phyloP scores from a whole-genome alignment of 768 basidiomycete genomes.

The Basidioascus undulatus region DNA sequence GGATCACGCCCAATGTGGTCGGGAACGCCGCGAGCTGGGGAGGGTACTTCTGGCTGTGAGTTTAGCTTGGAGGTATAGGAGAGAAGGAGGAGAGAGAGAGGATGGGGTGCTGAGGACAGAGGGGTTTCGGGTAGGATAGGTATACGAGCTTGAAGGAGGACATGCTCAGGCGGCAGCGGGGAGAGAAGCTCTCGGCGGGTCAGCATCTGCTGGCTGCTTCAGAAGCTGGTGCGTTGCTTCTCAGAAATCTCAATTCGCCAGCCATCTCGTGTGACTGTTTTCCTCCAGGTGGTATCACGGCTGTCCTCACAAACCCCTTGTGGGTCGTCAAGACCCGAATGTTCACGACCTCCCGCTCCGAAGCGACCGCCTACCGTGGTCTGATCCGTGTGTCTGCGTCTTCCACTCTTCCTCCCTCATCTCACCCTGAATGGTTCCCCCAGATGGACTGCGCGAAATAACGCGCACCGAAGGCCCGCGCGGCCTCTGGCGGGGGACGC shows the following conservation, averaged over 20 bases:
- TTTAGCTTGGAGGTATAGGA: too few species aligned
- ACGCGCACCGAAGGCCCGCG: constrained; percentile 43
- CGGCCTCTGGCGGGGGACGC: constrained; percentile 70
- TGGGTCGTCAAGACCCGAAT: constrained; percentile 96
- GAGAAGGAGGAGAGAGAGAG: too few species aligned
- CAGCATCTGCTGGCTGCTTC: constrained; percentile 74
- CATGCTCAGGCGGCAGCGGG: constrained; percentile 26
- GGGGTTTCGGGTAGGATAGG: too few species aligned
- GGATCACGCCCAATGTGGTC: constrained; percentile 67
- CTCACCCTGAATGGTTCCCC: not conserved
- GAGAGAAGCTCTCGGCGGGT: constrained; percentile 41
- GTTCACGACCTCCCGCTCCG: constrained; percentile 53
- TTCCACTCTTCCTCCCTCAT: constrained; percentile 3
- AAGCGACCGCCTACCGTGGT: constrained; percentile 50
- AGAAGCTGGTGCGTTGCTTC: constrained; percentile 63
- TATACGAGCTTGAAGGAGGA: constrained; percentile 82
- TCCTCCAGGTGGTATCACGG: constrained; percentile 59
- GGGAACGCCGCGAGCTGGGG: constrained; percentile 97
- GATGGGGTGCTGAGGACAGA: too few species aligned
- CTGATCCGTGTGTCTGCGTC: constrained; percentile 37
- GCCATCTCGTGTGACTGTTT: constrained; percentile 3
- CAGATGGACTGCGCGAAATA: constrained; percentile 52
- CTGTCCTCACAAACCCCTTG: constrained; percentile 83
- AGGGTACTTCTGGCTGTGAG: constrained; percentile 89
- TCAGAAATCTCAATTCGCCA: constrained; percentile 2